Evolutionary conservation across 495 filamentous ascomycete species (phyloP).

Genomic region (Patellaria atrata): DNA sequence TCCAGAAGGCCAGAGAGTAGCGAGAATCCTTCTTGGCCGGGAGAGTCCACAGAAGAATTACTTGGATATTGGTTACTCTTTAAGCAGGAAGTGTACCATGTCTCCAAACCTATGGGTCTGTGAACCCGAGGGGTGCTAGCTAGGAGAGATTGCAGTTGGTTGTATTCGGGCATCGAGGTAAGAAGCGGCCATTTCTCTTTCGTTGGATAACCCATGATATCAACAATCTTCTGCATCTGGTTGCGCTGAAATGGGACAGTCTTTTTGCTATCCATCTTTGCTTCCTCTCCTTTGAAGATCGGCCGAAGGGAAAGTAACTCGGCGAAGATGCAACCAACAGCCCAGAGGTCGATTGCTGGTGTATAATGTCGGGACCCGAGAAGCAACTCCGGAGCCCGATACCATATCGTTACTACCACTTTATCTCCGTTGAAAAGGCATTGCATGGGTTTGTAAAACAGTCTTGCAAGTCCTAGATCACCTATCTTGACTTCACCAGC

Average conservation of each 20-base stretch:
- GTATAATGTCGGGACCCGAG: constrained; percentile 89
- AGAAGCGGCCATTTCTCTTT: constrained; percentile 84
- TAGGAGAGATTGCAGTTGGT: constrained; percentile 53
- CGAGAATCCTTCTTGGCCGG: constrained; percentile 65
- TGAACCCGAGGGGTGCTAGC: constrained; percentile 27
- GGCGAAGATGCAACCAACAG: constrained; percentile 94
- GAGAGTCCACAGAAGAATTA: constrained; percentile 34
- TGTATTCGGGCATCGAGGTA: constrained; percentile 65
- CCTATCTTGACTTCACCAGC: constrained; percentile 82
- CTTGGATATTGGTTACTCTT: constrained; percentile 44
- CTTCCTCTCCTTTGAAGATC: constrained; percentile 98
- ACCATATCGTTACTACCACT: constrained; percentile 99
- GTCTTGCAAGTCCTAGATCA: constrained; percentile 77
- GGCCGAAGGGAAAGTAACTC: constrained; percentile 81
- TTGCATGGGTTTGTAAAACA: constrained; percentile 88
- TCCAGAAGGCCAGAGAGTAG: constrained; percentile 69
- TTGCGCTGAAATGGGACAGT: constrained; percentile 94
- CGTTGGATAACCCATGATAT: constrained; percentile 79
- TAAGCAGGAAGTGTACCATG: constrained; percentile 50
- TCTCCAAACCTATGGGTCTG: constrained; percentile 38
- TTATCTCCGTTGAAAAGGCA: constrained; percentile 90
- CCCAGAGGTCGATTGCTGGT: constrained; percentile 93
- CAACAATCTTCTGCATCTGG: constrained; percentile 97
- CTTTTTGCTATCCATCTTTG: constrained; percentile 97
- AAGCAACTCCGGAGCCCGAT: constrained; percentile 86